Conservation (phyloP, 2,329 filamentous ascomycete species). For the Paraconiothyrium sp. region DNA sequence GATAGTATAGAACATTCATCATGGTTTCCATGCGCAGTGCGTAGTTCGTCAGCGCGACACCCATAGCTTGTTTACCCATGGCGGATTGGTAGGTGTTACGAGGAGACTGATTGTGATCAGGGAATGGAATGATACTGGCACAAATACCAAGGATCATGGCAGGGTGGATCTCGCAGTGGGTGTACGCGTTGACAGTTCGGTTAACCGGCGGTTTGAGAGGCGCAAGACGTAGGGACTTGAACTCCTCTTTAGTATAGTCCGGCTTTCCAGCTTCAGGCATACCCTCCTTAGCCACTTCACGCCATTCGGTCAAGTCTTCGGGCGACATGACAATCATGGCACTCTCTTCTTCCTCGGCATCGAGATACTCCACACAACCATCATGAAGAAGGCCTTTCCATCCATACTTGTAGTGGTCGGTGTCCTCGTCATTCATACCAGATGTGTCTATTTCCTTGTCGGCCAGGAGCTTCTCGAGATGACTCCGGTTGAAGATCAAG, state of each 20-base stretch:
- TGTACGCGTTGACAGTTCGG: conserved; percentile 88
- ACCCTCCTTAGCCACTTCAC: conserved; percentile 54
- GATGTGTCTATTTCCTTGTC: conserved; percentile 71
- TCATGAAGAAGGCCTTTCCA: conserved; percentile 87
- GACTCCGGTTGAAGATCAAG: conserved; percentile 84
- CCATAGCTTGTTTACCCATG: conserved; percentile 99
- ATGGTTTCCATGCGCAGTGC: conserved; percentile 98
- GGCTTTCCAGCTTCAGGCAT: conserved; percentile 40
- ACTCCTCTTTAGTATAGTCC: conserved; percentile 49
- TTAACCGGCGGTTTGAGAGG: conserved; percentile 90
- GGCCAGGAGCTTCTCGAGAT: conserved; percentile 78
- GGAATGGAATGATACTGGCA: conserved; percentile 99
- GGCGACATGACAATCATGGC: conserved; percentile 99
- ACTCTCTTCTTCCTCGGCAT: conserved; percentile 97
- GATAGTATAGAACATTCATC: conserved; percentile 99
- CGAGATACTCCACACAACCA: conserved; percentile 93
- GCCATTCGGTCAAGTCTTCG: conserved; percentile 80
- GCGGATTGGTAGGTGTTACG: conserved; percentile 99
- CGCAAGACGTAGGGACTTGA: conserved; percentile 80
- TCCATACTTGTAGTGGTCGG: conserved; percentile 72
- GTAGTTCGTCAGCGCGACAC: conserved; percentile 97
- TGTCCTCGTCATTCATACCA: conserved; percentile 67
- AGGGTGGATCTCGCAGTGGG: conserved; percentile 98
- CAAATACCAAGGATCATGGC: conserved; percentile 99
- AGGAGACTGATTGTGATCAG: conserved; percentile 98